Percentiles rank a stretch among this genome's conserved stretches.
Conservation (phyloP, 352 stramenopile species). For the Thalassiosira ordinaria region DNA sequence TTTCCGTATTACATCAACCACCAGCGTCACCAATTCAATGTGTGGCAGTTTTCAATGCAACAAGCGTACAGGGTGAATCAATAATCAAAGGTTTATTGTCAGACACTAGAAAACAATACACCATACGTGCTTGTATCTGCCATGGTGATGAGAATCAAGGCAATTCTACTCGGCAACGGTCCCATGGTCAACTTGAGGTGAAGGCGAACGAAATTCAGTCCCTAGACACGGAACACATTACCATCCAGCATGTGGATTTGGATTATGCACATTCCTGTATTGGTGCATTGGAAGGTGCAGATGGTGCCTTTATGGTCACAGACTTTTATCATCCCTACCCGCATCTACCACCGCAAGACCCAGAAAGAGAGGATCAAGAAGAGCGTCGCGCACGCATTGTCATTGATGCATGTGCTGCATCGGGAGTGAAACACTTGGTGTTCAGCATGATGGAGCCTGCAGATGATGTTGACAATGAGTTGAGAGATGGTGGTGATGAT, state of each 20-base stretch:
- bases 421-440: conserved; percentile 59
- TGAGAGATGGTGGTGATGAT: conserved; percentile 28
- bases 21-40: conserved; percentile 48
- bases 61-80: conserved; percentile 44
- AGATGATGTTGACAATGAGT: conserved; percentile 47
- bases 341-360: conserved; percentile 9
- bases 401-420: conserved; percentile 68
- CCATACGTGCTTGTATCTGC: conserved; percentile 48
- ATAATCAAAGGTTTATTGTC: conserved; percentile 71
- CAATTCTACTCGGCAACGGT: too few relatives aligned
- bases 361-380: conserved; percentile 33
- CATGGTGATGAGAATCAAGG: conserved; percentile 24
- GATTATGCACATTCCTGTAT: conserved; percentile 59
- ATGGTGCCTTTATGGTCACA: conserved; percentile 69
- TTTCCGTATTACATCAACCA: background rate
- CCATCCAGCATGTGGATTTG: conserved; percentile 46
- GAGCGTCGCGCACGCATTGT: conserved; percentile 53
- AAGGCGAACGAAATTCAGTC: too few relatives aligned
- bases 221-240: conserved; percentile 54
- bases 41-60: conserved; percentile 69
- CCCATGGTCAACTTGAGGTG: too few relatives aligned
- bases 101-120: conserved; percentile 62
- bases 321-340: conserved; percentile 37
- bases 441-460: conserved; percentile 59
- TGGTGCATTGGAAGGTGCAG: conserved; percentile 45